Base-by-base conservation (phyloP, 768 basidiomycete genomes). In the Xanthoconium purpureum region DNA sequence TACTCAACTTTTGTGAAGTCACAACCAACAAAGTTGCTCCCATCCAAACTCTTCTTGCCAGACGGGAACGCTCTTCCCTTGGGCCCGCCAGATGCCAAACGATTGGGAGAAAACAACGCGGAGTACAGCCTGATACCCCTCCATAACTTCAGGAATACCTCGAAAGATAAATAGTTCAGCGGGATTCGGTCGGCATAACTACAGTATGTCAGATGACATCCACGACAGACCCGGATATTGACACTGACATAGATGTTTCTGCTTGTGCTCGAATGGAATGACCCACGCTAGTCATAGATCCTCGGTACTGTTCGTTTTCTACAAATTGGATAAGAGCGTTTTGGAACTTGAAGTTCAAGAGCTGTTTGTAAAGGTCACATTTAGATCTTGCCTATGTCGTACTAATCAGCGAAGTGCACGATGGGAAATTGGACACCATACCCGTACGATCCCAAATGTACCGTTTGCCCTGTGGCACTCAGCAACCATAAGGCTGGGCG, bases 331-430 rank as follows among this genome's bases (percentile, higher is more conserved):
- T 70, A 2, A 84, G 75, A 8, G 83, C 80, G 52, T 82, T 75
- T 36, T 83, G 77, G 63, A 98, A 90, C 59, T 77, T 87, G 62
- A 96, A 74, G 57, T 83, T 80, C 54, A 92, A 73, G 10, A 86
- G 72, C 62, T 92, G 87, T 69, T 93, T 96, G 74, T 95, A 91
- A 18, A 86, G 69, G 70, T 98, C 96, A 61, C 82, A 79, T 52
- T 79, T 84, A 3, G 93, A 97, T 54, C 85, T 82, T 12, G 95
- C 83, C 91, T 95, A 55, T 30, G 29, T 51, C 52, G 5, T 10
- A 53, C 18, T 24, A 24, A 53, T 63, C 9, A 61, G 59, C 50
- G 13, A 60, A 30, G 43, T 58, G 45, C 43, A 18, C 10, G 37
- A 28, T 28, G 35, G 17, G 28, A 45, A 39, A 39, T 29, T 44